Evolutionary conservation across 108 stramenopile species (phyloP), one percentile per base, ranked within the genome.

Genomic region (Nitzschia sp.): DNA sequence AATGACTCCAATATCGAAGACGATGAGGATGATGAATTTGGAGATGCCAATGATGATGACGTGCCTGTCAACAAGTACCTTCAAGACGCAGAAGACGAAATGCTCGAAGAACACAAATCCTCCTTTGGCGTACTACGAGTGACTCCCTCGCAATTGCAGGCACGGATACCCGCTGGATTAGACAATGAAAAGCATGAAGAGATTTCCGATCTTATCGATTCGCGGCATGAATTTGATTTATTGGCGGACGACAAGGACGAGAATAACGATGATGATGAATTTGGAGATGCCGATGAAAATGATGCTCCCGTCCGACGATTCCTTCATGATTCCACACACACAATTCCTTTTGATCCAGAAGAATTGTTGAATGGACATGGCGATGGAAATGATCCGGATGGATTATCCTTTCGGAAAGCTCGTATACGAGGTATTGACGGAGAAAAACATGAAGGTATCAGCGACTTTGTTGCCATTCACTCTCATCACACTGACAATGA

Each of bases 161-260:
- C 59, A 6, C 29, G 13, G 2, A 38, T 61, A 2, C 34, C 59
- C 29, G 23, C 59, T 5, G 59, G 59, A 38, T 23, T 61, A 2
- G 59, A 61, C 38, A 23, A 18, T 61, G 34, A 42, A 61, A 38
- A 61, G 21, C 59, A 61, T 38, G 35, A 61, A 38, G 59, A 61
- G 15, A 61, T 61, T 38, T 6, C 26, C 2, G n/a, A 27, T 3
- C 35, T 61, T 2, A 23, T 38, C 3, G 11, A 42, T 15, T 61
- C 59, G 33, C n/a, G 9, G 5, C 59, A 61, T 61, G 59, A 38
- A 3, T 11, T 2, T 4, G 3, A 2, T 3, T 11, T 11, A 11
- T 6, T 6, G 6, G 9, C 13, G 38, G 9, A 6, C 6, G 38
- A 42, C 9, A n/a, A n/a, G n/a, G n/a, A n/a, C n/a, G 53, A 54